These are phyloP conservation scores for Leishmania aethiopica DNA, from an alignment of 208 protist genomes.

Conservation along the genomic window DNA sequence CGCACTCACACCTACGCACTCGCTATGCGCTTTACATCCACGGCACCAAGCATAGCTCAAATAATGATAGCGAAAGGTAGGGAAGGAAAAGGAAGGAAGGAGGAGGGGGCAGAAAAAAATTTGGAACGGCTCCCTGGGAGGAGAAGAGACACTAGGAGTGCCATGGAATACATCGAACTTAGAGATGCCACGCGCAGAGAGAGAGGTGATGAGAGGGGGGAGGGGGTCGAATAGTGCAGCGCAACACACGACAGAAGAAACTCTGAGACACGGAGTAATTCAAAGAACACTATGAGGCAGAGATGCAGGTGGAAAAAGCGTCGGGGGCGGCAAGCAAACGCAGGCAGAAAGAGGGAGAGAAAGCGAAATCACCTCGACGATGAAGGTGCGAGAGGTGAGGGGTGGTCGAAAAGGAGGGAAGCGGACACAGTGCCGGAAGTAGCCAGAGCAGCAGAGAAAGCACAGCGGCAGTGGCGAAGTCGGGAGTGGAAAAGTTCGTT, in stretches of 20 bases:
- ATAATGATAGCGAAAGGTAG: neutral
- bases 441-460: neutral
- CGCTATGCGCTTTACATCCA: neutral
- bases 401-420: neutral
- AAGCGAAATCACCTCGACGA: neutral
- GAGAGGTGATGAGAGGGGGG: neutral
- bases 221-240: neutral
- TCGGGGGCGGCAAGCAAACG: neutral
- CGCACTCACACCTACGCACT: neutral
- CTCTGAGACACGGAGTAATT: neutral
- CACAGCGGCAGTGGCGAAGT: neutral
- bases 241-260: neutral
- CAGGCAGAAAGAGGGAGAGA: neutral
- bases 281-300: neutral
- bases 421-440: neutral
- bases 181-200: neutral
- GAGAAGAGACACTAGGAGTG: neutral
- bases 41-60: neutral
- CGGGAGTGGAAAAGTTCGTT: neutral
- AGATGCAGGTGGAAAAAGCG: neutral
- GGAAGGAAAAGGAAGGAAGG: neutral
- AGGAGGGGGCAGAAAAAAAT: neutral
- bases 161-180: slow-evolving; percentile 2
- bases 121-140: neutral
- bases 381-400: neutral